Evolutionary conservation across 768 basidiomycete genomes (phyloP).

Genomic region (Boletus subcaerulescens): DNA sequence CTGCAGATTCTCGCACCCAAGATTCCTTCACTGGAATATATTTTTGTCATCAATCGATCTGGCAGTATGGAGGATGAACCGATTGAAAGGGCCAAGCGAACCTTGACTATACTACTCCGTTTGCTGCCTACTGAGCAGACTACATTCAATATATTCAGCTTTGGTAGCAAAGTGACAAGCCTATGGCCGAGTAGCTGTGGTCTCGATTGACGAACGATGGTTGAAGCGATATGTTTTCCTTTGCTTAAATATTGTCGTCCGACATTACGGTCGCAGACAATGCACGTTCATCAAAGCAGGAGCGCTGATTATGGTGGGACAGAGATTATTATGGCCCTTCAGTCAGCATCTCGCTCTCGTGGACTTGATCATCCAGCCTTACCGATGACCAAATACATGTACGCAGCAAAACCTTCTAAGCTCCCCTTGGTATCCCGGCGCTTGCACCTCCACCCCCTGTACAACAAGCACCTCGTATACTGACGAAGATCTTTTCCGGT

Average conservation of each 20-base stretch:
- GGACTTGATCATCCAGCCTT: constrained; percentile 38
- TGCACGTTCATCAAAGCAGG: constrained; percentile 40
- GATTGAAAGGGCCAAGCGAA: constrained; percentile 47
- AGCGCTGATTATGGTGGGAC: constrained; percentile 49
- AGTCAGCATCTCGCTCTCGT: constrained; percentile 36
- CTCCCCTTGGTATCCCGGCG: constrained; percentile 8
- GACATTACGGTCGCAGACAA: constrained; percentile 29
- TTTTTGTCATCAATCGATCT: constrained; percentile 60
- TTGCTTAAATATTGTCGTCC: constrained; percentile 1
- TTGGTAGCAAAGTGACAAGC: constrained; percentile 32
- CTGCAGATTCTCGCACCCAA: constrained; percentile 34
- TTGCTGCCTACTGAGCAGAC: constrained; percentile 45
- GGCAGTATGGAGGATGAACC: constrained; percentile 46
- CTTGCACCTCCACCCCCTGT: constrained; percentile 36
- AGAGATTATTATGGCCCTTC: constrained; percentile 43
- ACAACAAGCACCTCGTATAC: constrained; percentile 33
- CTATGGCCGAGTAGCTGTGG: constrained; percentile 37
- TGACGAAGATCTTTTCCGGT: constrained; percentile 34
- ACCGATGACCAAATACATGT: constrained; percentile 53
- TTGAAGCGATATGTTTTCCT: constrained; percentile 33
- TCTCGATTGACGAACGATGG: constrained; percentile 33
- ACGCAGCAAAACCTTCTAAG: background rate
- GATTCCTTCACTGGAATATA: constrained; percentile 48
- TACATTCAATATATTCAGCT: constrained; percentile 57
- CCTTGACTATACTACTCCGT: constrained; percentile 45